Conservation (phyloP, 2,329 filamentous ascomycete species). For the Colletotrichum spaethianum region DNA sequence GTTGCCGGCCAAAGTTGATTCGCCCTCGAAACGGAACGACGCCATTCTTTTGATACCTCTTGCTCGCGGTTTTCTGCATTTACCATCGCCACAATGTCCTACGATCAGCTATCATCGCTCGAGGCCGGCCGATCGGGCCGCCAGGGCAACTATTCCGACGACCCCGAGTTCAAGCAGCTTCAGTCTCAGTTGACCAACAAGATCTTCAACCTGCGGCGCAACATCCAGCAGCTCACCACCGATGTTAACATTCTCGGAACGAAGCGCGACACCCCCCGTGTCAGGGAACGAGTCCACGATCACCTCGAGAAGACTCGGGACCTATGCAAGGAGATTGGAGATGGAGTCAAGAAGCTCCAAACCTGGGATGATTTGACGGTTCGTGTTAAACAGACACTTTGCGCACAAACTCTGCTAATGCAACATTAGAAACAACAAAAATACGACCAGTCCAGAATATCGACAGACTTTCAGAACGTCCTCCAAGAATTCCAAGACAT, state of each 20-base stretch:
- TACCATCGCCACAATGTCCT: conserved; percentile 77
- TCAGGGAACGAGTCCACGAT: conserved; percentile 91
- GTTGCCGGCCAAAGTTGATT: background rate
- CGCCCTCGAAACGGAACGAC: background rate
- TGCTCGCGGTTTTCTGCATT: background rate
- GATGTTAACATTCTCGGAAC: conserved; percentile 91
- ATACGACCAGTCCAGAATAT: conserved; percentile 95
- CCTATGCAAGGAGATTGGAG: conserved; percentile 91
- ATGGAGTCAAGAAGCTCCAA: conserved; percentile 93
- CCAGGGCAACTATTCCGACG: conserved; percentile 82
- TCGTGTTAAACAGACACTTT: conserved; percentile 49
- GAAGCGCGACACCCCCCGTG: conserved; percentile 89
- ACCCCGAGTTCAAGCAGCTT: conserved; percentile 90
- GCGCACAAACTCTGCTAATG: background rate
- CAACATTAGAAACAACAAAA: conserved; percentile 85
- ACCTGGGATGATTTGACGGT: conserved; percentile 88
- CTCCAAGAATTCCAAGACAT: conserved; percentile 92
- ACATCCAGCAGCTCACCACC: conserved; percentile 86
- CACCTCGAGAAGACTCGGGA: conserved; percentile 88
- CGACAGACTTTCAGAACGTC: conserved; percentile 90
- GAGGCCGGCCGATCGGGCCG: conserved; percentile 84
- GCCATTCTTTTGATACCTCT: conserved; percentile 13
- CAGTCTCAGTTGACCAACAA: conserved; percentile 88
- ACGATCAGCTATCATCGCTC: conserved; percentile 86
- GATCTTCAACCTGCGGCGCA: conserved; percentile 89